phyloP scores from a whole-genome alignment of 441 rosid species.

The Gossypium laxum region DNA sequence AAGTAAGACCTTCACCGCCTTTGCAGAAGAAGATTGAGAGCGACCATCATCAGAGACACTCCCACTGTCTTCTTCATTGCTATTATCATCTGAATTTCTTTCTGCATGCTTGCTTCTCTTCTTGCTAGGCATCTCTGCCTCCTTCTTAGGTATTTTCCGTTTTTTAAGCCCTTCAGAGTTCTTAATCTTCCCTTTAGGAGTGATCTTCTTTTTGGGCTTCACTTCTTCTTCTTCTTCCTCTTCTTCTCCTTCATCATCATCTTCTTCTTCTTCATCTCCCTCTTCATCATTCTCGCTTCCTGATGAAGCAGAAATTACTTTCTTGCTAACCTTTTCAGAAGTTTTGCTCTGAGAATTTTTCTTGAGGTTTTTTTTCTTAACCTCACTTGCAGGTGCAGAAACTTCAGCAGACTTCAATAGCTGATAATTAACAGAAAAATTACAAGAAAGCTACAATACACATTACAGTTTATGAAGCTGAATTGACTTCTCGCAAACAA shows the following conservation, averaged over 20 bases:
- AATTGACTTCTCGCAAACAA: constrained; percentile 16
- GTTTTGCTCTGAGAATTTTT: constrained; percentile 30
- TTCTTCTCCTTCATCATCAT: constrained; percentile 37
- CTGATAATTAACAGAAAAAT: constrained; percentile 31
- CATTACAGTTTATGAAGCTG: background rate
- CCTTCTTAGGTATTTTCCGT: constrained; percentile 50
- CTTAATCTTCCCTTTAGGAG: constrained; percentile 30
- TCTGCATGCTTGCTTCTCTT: constrained; percentile 43
- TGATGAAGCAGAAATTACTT: constrained; percentile 34
- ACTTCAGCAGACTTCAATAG: constrained; percentile 37
- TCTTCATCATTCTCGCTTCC: constrained; percentile 32
- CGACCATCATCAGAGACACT: constrained; percentile 36
- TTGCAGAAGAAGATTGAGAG: constrained; percentile 49
- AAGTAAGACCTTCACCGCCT: constrained; percentile 41
- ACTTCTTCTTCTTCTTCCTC: constrained; percentile 38
- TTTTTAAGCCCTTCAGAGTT: constrained; percentile 44
- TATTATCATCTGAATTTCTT: constrained; percentile 30
- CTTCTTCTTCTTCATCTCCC: constrained; percentile 31
- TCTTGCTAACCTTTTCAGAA: constrained; percentile 26
- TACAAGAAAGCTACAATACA: constrained; percentile 14
- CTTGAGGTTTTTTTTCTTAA: constrained; percentile 34
- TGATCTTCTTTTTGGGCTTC: constrained; percentile 41
- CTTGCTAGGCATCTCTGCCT: constrained; percentile 32
- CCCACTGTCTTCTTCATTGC: constrained; percentile 35
- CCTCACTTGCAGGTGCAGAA: constrained; percentile 29